Evolutionary conservation across 176 grass and related monocot species (phyloP).

Genomic region (Bonia amplexicaulis): DNA sequence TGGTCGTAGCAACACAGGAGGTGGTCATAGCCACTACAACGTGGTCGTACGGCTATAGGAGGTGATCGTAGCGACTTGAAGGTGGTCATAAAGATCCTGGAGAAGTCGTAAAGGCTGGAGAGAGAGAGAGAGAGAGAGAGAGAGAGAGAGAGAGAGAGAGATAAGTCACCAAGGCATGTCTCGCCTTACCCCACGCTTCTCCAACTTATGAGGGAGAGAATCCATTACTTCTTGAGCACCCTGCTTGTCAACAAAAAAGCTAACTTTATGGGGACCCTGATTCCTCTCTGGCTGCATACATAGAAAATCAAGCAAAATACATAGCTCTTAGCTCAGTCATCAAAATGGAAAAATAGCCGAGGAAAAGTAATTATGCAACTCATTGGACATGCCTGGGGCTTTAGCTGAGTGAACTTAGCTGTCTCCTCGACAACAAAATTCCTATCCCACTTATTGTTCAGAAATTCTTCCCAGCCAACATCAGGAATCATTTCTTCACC

Average conservation of each 20-base stretch:
- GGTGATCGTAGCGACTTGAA: too few species aligned
- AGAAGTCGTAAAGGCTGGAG: too few species aligned
- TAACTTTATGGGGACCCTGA: constrained; percentile 85
- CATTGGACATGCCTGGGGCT: constrained; percentile 51
- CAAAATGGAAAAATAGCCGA: not conserved
- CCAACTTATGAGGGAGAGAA: constrained; percentile 53
- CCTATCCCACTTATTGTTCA: constrained; percentile 76
- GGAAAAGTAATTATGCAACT: not conserved
- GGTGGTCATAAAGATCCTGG: too few species aligned
- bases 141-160: not conserved
- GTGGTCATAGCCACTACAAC: too few species aligned
- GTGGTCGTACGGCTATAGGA: too few species aligned
- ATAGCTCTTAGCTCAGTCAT: constrained; percentile 1
- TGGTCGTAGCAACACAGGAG: too few species aligned
- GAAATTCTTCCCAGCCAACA: constrained; percentile 57
- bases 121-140: too few species aligned
- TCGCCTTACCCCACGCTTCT: constrained; percentile 47
- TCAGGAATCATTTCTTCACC: constrained; percentile 86
- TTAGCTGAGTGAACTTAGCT: constrained; percentile 58
- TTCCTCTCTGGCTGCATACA: constrained; percentile 61
- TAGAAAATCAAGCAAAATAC: not conserved
- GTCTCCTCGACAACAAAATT: constrained; percentile 74
- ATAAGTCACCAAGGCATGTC: not conserved
- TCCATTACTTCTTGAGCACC: constrained; percentile 61
- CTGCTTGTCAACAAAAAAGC: constrained; percentile 64